Base-by-base conservation (phyloP, 2,329 filamentous ascomycete species). In the Sporothrix euskadiensis region DNA sequence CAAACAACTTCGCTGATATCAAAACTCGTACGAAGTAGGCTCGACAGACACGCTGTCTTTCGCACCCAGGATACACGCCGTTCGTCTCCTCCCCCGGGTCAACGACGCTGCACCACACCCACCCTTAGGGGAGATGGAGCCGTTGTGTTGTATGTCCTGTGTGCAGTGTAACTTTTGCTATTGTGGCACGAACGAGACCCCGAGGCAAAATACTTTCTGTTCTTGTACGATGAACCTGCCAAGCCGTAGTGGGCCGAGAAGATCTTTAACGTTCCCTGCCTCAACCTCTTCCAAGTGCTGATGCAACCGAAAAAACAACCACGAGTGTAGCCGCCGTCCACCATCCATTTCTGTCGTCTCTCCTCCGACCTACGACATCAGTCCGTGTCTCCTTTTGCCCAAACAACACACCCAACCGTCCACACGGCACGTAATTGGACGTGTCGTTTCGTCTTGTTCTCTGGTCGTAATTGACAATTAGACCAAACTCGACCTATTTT, bases 361-460 rank as follows among this genome's bases (percentile, higher is more conserved):
- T 56, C 22, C 22, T n/a, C 35, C 35, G 22, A 22, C 59, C 59
- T 44, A 19, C 59, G n/a, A 39, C 35, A 22, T 41, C 35, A 41
- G n/a, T 44, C 59, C 35, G 35, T 10, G 57, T 39, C 14, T 41
- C n/a, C 14, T 41, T 41, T 12, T n/a, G 2, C 12, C 30, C 22
- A 4, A 10, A 30, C 19, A 59, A 59, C 56, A 59, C 22, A 30
- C 14, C 5, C 30, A 8, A 19, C 35, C 59, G 12, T 6, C 39
- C 59, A 26, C 14, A 22, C 59, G 19, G n/a, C 35, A 12, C 59
- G 12, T 35, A 63, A 26, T 41, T 63, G 35, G 59, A 63, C 39
- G 59, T 44, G 59, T 63, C 35, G 59, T 63, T 44, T 63, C 44
- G 59, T 35, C 7, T 35, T 30, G 59, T 63, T 63, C n/a, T 63